A percentile compares a stretch with the other conserved stretches of the same genome.
phyloP scores from a whole-genome alignment of 2,329 filamentous ascomycete species.

The Cercospora beticola region DNA sequence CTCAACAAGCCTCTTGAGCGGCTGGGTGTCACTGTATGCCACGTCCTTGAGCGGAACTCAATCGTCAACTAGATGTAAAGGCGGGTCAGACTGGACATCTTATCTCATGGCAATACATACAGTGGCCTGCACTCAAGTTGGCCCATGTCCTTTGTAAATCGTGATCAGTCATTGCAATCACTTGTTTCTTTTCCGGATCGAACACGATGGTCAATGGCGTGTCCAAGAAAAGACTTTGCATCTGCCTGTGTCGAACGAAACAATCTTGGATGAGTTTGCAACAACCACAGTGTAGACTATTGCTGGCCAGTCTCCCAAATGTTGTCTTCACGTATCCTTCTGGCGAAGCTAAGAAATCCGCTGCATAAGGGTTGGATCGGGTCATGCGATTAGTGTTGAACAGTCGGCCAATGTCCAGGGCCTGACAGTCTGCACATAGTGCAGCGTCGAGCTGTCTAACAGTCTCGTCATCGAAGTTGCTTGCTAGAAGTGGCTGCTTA shows the following conservation, averaged over 20 bases:
- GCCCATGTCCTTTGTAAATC: background rate
- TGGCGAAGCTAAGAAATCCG: background rate
- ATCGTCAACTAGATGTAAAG: background rate
- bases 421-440: background rate
- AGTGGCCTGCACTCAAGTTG: background rate
- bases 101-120: background rate
- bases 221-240: background rate
- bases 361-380: background rate
- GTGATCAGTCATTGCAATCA: background rate
- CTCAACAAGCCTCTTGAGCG: background rate
- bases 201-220: background rate
- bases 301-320: background rate
- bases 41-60: background rate
- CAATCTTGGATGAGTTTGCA: background rate
- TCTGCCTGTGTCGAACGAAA: background rate
- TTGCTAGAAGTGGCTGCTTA: background rate
- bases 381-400: background rate
- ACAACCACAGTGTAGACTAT: background rate
- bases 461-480: background rate
- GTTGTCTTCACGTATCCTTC: background rate
- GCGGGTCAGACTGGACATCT: background rate
- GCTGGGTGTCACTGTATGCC: background rate
- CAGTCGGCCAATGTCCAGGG: background rate
- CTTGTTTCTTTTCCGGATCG: background rate
- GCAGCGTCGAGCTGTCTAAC: background rate